Evolutionary conservation across 306 rosid species (phyloP).

Genomic region (Sindora glabra): DNA sequence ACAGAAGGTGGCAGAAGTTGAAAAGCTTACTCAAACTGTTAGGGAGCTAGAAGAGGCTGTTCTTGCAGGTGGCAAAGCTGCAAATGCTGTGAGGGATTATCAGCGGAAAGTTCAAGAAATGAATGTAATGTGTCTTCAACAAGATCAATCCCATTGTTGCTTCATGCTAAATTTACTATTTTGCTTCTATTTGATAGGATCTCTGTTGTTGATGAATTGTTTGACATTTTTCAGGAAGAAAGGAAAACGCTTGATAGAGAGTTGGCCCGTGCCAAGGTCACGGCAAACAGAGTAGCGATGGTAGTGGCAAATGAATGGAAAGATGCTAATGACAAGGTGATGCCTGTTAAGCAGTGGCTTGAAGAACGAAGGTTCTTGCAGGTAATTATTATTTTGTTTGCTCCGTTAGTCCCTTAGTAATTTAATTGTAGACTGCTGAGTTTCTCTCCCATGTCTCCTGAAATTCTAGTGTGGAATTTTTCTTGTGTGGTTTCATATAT

Average conservation of each 20-base stretch:
- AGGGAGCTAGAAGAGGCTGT: slow-evolving; percentile 99
- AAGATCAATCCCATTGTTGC: slow-evolving; percentile 8
- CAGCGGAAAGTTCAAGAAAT: slow-evolving; percentile 98
- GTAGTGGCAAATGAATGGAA: slow-evolving; percentile 99
- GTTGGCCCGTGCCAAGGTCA: slow-evolving; percentile 96
- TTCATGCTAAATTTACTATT: not conserved
- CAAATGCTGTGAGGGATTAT: slow-evolving; percentile 99
- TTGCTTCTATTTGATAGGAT: slow-evolving; percentile 12
- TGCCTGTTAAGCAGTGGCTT: slow-evolving; percentile 99
- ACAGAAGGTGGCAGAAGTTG: slow-evolving; percentile 98
- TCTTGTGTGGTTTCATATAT: slow-evolving; percentile 1
- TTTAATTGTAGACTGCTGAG: not conserved
- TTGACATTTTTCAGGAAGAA: slow-evolving; percentile 66
- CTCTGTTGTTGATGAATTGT: slow-evolving; percentile 10
- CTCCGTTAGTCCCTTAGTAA: slow-evolving; percentile 3
- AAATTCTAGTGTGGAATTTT: not conserved
- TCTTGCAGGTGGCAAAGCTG: slow-evolving; percentile 99
- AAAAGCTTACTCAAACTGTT: slow-evolving; percentile 95
- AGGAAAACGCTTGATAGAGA: slow-evolving; percentile 96
- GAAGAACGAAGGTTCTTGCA: slow-evolving; percentile 93
- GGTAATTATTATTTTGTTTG: slow-evolving; percentile 28
- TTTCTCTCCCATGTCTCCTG: not conserved
- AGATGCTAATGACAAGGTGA: slow-evolving; percentile 95
- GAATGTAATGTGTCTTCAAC: slow-evolving; percentile 59
- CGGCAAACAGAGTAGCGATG: slow-evolving; percentile 95